Percentiles rank a stretch among this genome's conserved stretches.
Conservation (phyloP, 2,329 filamentous ascomycete genomes). For the Colletotrichum limetticola region DNA sequence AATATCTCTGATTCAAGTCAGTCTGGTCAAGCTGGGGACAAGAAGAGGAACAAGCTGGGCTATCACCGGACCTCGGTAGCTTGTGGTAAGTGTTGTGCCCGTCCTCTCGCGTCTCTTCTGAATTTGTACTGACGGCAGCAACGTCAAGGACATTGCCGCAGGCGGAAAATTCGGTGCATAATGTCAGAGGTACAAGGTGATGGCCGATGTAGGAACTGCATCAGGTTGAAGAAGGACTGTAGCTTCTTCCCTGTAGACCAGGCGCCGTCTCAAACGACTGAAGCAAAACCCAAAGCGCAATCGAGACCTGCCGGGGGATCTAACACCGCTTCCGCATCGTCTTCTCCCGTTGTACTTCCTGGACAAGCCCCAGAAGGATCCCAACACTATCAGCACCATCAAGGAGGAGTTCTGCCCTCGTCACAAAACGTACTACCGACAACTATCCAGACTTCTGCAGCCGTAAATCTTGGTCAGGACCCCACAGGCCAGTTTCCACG, state of each 20-base stretch:
- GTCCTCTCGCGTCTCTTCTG: constrained; percentile 1
- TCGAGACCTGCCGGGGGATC: constrained; percentile 51
- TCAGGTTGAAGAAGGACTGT: constrained; percentile 93
- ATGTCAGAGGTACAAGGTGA: constrained; percentile 77
- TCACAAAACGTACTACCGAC: constrained; percentile 58
- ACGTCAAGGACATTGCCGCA: constrained; percentile 82
- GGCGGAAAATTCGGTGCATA: constrained; percentile 93
- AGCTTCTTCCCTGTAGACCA: constrained; percentile 92
- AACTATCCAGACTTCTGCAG: constrained; percentile 50
- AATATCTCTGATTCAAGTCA: constrained; percentile 47
- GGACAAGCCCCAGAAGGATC: constrained; percentile 55
- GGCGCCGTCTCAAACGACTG: constrained; percentile 58
- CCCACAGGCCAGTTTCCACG: constrained; percentile 53
- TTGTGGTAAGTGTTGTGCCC: constrained; percentile 77
- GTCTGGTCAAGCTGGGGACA: constrained; percentile 56
- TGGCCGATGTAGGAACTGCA: constrained; percentile 90
- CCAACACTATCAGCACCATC: constrained; percentile 52
- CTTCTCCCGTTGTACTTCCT: constrained; percentile 58
- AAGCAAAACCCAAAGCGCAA: constrained; percentile 55
- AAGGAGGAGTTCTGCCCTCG: constrained; percentile 56
- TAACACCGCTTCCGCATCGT: constrained; percentile 56
- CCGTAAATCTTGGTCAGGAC: constrained; percentile 51
- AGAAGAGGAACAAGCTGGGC: constrained; percentile 86
- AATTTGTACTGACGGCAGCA: constrained; percentile 7
- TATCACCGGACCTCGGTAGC: constrained; percentile 96